Evolutionary conservation across 345 rosid species (phyloP).

Genomic region (Gossypium arboreum): DNA sequence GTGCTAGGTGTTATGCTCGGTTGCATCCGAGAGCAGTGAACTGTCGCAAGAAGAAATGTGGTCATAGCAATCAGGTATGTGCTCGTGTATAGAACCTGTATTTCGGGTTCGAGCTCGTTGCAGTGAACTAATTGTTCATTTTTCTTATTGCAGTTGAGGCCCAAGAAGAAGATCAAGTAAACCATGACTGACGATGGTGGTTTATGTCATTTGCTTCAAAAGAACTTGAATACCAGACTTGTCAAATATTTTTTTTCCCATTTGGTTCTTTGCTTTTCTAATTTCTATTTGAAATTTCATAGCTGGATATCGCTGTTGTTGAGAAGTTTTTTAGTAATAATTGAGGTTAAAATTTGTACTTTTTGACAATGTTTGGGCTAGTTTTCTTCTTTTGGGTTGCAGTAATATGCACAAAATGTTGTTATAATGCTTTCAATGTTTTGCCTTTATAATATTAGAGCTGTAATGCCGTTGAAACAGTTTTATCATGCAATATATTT

Average conservation of each 20-base stretch:
- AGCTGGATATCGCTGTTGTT: not conserved
- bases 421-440: no score
- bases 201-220: not conserved
- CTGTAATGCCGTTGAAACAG: no score
- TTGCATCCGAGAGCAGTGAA: conserved; percentile 90
- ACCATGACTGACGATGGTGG: not conserved
- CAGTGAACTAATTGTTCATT: not conserved
- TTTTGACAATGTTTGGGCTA: not conserved
- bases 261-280: not conserved
- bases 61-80: conserved; percentile 93
- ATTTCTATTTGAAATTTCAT: not conserved
- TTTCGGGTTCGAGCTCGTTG: not conserved
- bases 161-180: conserved; percentile 90
- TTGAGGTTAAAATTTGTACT: not conserved
- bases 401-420: no score
- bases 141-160: conserved; percentile 76
- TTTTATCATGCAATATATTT: no score
- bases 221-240: not conserved
- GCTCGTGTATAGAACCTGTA: not conserved
- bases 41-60: conserved; percentile 98
- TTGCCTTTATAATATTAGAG: no score
- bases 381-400: no score
- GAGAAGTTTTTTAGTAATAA: not conserved
- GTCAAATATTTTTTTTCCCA: not conserved
- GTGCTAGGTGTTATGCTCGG: not conserved